Evolutionary conservation across 495 filamentous ascomycete species (phyloP).

Genomic region (Annulohypoxylon bovei): DNA sequence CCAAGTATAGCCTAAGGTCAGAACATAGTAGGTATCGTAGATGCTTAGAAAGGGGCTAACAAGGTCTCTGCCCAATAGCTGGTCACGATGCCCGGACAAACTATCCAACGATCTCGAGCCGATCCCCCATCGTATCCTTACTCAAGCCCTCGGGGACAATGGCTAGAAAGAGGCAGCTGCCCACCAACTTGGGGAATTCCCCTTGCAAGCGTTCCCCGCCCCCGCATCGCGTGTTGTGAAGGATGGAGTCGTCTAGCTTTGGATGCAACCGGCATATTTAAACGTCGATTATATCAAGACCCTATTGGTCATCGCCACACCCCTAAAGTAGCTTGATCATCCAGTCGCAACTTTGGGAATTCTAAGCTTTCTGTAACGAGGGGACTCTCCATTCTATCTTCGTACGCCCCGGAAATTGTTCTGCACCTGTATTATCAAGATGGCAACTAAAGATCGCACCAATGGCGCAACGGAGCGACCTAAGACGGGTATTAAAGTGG

Average conservation of each 20-base stretch:
- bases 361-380: conserved; percentile 20
- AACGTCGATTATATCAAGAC: conserved; percentile 22
- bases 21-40: not conserved
- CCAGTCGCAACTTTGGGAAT: conserved; percentile 23
- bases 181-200: conserved; percentile 14
- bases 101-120: conserved; percentile 27
- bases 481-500: conserved; percentile 64
- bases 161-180: conserved; percentile 12
- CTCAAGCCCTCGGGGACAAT: conserved; percentile 8
- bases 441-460: conserved; percentile 34
- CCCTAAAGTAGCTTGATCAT: conserved; percentile 23
- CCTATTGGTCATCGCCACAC: conserved; percentile 23
- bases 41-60: not conserved
- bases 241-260: conserved; percentile 22
- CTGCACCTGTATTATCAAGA: conserved; percentile 19
- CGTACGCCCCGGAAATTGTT: conserved; percentile 14
- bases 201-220: conserved; percentile 32
- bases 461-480: conserved; percentile 25
- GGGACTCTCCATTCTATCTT: conserved; percentile 20
- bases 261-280: conserved; percentile 36
- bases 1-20: conserved; percentile 39
- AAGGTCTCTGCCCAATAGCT: conserved; percentile 22
- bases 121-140: conserved; percentile 6
- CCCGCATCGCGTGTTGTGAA: conserved; percentile 26
- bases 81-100: conserved; percentile 20